phyloP scores from a whole-genome alignment of 257 asterid genomes.

The Jacaranda copaia region DNA sequence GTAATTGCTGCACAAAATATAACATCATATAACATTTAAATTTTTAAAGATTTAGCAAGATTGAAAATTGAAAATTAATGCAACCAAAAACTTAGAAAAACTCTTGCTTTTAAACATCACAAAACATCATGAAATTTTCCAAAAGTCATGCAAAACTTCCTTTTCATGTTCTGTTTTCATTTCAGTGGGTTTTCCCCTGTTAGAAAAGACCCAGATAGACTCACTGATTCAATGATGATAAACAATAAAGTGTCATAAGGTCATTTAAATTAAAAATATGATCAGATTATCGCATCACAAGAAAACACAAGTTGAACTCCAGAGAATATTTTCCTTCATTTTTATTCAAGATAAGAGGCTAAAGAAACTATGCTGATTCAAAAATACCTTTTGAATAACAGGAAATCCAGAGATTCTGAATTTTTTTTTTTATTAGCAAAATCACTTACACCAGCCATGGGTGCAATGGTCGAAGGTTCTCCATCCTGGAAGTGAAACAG shows the following conservation, averaged over 20 bases:
- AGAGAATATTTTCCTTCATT: neutral
- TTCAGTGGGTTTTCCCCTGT: neutral
- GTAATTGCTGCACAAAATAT: neutral
- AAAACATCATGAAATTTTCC: neutral
- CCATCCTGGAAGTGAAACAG: slow-evolving; percentile 92
- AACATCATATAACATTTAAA: neutral
- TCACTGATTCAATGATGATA: neutral
- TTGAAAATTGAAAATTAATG: neutral
- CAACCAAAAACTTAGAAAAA: neutral
- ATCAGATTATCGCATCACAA: neutral
- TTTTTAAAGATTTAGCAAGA: neutral
- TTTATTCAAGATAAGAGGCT: slow-evolving; percentile 13
- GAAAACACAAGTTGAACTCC: neutral
- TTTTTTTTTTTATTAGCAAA: neutral
- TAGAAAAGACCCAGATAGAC: neutral
- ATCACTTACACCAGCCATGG: slow-evolving; percentile 82
- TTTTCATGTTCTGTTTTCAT: neutral
- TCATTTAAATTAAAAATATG: neutral
- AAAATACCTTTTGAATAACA: slow-evolving; percentile 21
- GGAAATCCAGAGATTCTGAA: slow-evolving; percentile 2
- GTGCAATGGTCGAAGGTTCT: slow-evolving; percentile 73
- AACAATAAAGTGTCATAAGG: slow-evolving; percentile 10
- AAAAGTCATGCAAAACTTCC: neutral
- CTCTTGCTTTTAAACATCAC: no score
- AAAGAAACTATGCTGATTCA: neutral